Conservation (phyloP, 306 rosid genomes). For the Betula pendula region DNA sequence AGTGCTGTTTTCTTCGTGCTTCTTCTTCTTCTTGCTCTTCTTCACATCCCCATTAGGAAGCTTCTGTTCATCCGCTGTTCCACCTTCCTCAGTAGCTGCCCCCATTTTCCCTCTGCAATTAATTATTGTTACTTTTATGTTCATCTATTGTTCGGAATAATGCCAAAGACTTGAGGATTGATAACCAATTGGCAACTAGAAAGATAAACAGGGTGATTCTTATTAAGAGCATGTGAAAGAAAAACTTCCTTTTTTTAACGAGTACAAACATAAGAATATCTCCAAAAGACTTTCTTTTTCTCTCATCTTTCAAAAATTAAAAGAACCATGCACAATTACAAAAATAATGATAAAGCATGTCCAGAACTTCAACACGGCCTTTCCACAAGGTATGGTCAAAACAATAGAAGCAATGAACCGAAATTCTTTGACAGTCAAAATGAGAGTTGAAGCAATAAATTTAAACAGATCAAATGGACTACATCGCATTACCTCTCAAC, state of each 20-base stretch:
- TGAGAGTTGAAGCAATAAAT: no score
- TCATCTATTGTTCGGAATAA: not conserved
- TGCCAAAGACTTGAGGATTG: not conserved
- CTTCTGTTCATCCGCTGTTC: conserved; percentile 28
- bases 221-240: not conserved
- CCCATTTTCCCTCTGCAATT: conserved; percentile 59
- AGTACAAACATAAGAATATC: not conserved
- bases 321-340: not conserved
- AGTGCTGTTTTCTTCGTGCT: conserved; percentile 22
- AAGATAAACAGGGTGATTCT: not conserved
- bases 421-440: no score
- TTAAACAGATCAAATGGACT: no score
- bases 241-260: not conserved
- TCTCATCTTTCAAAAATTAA: not conserved
- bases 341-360: no score
- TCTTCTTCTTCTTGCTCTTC: conserved; percentile 29
- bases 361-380: no score
- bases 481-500: no score
- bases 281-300: not conserved
- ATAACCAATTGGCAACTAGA: not conserved
- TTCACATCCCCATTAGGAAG: conserved; percentile 34
- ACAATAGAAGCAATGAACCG: no score
- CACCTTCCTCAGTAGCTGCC: conserved; percentile 30
- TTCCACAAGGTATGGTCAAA: not conserved
- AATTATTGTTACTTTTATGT: conserved; percentile 9